Base-by-base conservation (phyloP, 768 basidiomycete species). In the Kockovaella imperatae region DNA sequence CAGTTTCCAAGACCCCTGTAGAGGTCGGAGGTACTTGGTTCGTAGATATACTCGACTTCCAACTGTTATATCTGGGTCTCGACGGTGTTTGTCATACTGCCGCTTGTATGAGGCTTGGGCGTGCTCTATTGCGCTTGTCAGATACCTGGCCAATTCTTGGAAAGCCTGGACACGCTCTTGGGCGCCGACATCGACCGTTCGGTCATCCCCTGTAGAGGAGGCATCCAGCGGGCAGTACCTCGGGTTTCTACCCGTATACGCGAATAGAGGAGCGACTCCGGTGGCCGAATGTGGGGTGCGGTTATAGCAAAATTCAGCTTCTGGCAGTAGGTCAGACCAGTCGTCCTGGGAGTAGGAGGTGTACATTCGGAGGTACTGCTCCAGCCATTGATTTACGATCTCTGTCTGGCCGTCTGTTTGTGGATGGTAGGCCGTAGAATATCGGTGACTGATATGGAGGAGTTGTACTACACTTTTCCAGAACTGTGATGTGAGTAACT, bases 351-450 rank as follows among this genome's bases (percentile, higher is more conserved):
- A 71, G 5, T 64, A 51, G 40, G 70, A 59, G 41, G 71, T 67
- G 53, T 69, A 75, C 0, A 69, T 39, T 0, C 72, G 57, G 0
- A 77, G 69, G 50, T 73, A 75, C 14, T 69, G 67, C 46, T 77
- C 74, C 0, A 77, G 24, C 4, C 69, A 57, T 47, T 75, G 74
- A 48, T 77, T 76, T 8, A 72, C 54, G 1, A 64, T 45, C 45
- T 78, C 75, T 0, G 74, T 75, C 34, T 75, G 73, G 0, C 76
- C 74, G 45, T 76, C 71, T 1, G 71, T 72, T 42, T 75, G 71
- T 0, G 76, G 77, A 46, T 77, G 77, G 39, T 72, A 77, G 1
- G 75, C 76, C 0, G 76, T 77, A 5, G n/a, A n/a, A 68, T 71
- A 0, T 71, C 52, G 28, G 67, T 70, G 3, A 36, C 40, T 15